Conservation (phyloP, 2,329 filamentous ascomycete species). For the Hypoxylon sp. region DNA sequence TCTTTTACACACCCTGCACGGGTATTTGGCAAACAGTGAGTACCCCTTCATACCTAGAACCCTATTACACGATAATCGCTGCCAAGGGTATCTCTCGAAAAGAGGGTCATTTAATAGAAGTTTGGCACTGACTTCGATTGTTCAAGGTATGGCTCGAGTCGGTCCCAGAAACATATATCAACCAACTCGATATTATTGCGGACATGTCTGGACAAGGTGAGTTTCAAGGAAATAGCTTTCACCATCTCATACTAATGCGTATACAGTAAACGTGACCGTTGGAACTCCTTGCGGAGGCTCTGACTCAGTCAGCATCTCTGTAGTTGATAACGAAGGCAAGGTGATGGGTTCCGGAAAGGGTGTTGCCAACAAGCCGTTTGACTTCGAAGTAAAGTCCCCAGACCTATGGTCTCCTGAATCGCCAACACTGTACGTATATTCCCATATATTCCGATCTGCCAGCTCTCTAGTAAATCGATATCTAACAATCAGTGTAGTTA, state of each 20-base stretch:
- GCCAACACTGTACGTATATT: conserved; percentile 69
- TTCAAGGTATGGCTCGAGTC: conserved; percentile 77
- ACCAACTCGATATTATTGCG: conserved; percentile 71
- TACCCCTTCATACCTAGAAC: background rate
- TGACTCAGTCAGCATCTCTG: conserved; percentile 54
- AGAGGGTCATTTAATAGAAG: background rate
- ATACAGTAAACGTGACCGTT: conserved; percentile 69
- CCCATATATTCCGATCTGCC: background rate
- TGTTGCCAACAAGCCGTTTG: conserved; percentile 65
- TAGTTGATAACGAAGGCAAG: conserved; percentile 57
- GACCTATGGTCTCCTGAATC: conserved; percentile 76
- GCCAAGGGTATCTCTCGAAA: too few relatives aligned
- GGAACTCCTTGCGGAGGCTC: conserved; percentile 61
- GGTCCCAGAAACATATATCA: conserved; percentile 70
- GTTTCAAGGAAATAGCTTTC: background rate
- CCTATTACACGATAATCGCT: background rate
- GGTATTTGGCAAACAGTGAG: conserved; percentile 76
- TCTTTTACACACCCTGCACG: conserved; percentile 80
- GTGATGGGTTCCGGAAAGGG: conserved; percentile 62
- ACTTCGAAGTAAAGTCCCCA: conserved; percentile 68
- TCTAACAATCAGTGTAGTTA: conserved; percentile 54
- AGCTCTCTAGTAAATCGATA: background rate
- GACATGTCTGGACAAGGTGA: conserved; percentile 71
- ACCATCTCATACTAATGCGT: conserved; percentile 3
- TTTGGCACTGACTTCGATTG: conserved; percentile 1